Evolutionary conservation across 345 rosid species (phyloP).

Genomic region (Rhodamnia argentea): DNA sequence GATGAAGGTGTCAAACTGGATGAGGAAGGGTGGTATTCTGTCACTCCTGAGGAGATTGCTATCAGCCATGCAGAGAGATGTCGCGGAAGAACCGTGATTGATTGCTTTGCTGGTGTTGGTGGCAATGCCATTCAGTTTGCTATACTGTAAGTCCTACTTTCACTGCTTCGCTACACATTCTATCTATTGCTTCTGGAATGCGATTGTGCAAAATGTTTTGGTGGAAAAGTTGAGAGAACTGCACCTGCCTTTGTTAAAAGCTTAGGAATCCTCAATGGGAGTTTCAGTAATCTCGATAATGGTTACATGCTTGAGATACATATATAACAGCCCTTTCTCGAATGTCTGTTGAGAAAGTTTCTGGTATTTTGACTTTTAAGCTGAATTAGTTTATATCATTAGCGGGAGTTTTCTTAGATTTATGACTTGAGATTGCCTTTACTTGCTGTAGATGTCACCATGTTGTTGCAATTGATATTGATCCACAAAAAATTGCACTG

Average conservation of each 20-base stretch:
- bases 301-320: neutral
- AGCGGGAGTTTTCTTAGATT: neutral
- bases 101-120: slow-evolving; percentile 41
- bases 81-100: slow-evolving; percentile 25
- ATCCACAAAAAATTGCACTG: slow-evolving; percentile 28
- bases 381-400: neutral
- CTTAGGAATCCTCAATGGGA: neutral
- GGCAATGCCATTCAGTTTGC: slow-evolving; percentile 52
- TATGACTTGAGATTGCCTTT: neutral
- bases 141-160: slow-evolving; percentile 8
- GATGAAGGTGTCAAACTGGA: slow-evolving; percentile 35
- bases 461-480: slow-evolving; percentile 44
- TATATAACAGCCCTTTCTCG: neutral
- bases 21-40: slow-evolving; percentile 46
- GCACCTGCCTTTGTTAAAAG: neutral
- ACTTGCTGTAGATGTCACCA: slow-evolving; percentile 15
- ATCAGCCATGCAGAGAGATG: slow-evolving; percentile 29
- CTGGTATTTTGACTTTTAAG: neutral
- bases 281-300: neutral
- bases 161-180: neutral
- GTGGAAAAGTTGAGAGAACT: neutral
- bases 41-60: slow-evolving; percentile 40
- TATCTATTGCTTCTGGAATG: neutral
- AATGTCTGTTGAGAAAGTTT: neutral
- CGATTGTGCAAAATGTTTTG: neutral